These are phyloP conservation scores for Mikania micrantha DNA, from an alignment of 129 eudicot species.

Conservation along the genomic window DNA sequence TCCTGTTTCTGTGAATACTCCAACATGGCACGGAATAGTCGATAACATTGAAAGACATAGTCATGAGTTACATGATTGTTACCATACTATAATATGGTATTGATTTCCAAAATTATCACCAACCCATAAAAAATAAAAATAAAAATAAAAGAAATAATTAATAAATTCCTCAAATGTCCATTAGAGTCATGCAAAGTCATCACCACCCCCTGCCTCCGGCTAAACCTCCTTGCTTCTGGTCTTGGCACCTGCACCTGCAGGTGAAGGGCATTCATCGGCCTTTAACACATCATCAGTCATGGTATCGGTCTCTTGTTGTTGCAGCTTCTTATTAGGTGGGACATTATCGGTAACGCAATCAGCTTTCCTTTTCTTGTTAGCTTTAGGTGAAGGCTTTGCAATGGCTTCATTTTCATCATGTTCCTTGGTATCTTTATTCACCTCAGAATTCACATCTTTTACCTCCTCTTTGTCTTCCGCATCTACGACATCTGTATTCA, in stretches of 20 bases:
- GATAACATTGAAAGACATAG: not conserved
- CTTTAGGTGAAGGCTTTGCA: constrained; percentile 13
- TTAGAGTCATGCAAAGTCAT: not conserved
- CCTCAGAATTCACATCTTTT: not conserved
- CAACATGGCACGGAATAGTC: not conserved
- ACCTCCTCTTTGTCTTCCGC: constrained; percentile 10
- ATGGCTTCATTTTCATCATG: constrained; percentile 2
- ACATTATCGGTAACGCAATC: not conserved
- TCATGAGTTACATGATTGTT: not conserved
- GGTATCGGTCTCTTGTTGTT: constrained; percentile 3
- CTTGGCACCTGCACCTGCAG: constrained; percentile 5
- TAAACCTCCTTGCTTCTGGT: constrained; percentile 36
- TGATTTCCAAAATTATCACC: not conserved
- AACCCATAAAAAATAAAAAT: not conserved
- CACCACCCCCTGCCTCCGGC: not conserved
- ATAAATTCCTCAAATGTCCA: not conserved
- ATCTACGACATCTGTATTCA: constrained; percentile 3
- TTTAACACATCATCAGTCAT: not conserved
- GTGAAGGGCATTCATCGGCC: constrained; percentile 7
- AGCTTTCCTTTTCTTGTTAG: constrained; percentile 29
- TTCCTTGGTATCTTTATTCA: not conserved
- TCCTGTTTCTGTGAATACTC: too few species aligned
- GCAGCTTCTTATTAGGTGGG: constrained; percentile 10
- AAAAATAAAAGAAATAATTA: too few species aligned
- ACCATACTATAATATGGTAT: not conserved